Percentiles rank a stretch among this genome's conserved stretches.
Conservation (phyloP, 306 rosid species). For the Astragalus glycyphyllos region DNA sequence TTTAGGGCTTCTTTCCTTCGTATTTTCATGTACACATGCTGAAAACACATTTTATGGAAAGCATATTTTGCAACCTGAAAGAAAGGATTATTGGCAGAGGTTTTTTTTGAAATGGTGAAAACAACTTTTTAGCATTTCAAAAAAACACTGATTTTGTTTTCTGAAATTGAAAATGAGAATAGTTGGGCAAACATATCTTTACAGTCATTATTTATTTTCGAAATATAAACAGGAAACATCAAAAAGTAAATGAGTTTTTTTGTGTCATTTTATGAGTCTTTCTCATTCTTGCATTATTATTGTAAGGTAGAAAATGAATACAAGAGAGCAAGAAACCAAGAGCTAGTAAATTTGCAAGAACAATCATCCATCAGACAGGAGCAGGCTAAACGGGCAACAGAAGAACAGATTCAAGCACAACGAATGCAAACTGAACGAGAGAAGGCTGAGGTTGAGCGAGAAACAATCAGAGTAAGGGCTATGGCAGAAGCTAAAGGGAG, state of each 20-base stretch:
- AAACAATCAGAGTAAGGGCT: slow-evolving; percentile 85
- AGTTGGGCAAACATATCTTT: too few species aligned
- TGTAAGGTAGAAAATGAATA: slow-evolving; percentile 86
- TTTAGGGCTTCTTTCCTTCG: background rate
- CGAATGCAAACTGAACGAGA: slow-evolving; percentile 90
- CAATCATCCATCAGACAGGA: slow-evolving; percentile 92
- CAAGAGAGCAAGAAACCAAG: slow-evolving; percentile 89
- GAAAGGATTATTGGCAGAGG: too few species aligned
- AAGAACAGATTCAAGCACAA: slow-evolving; percentile 94
- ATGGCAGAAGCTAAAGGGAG: slow-evolving; percentile 97
- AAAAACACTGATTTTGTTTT: too few species aligned
- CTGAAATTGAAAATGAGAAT: too few species aligned
- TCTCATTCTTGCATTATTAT: slow-evolving; percentile 34
- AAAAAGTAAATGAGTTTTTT: background rate
- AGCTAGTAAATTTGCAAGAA: slow-evolving; percentile 93
- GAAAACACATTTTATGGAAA: too few species aligned
- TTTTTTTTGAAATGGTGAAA: too few species aligned
- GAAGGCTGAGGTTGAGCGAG: slow-evolving; percentile 94
- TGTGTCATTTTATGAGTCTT: slow-evolving; percentile 9
- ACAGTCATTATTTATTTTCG: too few species aligned
- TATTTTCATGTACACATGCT: too few species aligned
- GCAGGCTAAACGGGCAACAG: slow-evolving; percentile 91
- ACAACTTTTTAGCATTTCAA: too few species aligned
- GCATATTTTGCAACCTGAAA: too few species aligned
- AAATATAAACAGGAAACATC: too few species aligned